A percentile compares a stretch with the other conserved stretches of the same genome.
Evolutionary conservation across 2,329 filamentous ascomycete genomes (phyloP).

Genomic region (Hypoxylon sp.): DNA sequence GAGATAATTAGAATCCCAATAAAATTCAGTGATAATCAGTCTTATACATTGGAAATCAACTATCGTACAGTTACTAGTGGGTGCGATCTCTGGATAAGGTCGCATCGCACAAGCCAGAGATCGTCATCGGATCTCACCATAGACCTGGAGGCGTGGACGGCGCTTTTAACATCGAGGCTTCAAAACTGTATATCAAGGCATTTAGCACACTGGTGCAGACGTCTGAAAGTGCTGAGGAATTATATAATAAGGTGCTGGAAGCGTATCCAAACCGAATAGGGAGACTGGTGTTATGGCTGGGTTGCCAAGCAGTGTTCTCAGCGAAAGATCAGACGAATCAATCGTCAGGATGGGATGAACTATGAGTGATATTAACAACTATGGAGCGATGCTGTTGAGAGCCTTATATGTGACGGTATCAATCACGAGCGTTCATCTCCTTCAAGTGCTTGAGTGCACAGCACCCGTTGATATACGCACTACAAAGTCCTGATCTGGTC

Average conservation of each 20-base stretch:
- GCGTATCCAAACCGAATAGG: constrained; percentile 25
- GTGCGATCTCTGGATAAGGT: constrained; percentile 17
- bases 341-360: constrained; percentile 7
- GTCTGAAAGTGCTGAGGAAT: constrained; percentile 11
- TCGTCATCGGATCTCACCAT: constrained; percentile 27
- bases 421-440: too few relatives aligned
- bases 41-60: too few relatives aligned
- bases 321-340: not conserved
- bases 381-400: too few relatives aligned
- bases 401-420: too few relatives aligned
- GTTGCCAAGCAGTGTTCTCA: constrained; percentile 14
- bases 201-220: constrained; percentile 5
- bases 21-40: too few relatives aligned
- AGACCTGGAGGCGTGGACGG: constrained; percentile 24
- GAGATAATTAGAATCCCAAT: too few relatives aligned
- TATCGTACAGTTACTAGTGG: too few relatives aligned
- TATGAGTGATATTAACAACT: not conserved
- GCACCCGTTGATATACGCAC: too few relatives aligned
- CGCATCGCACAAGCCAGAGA: constrained; percentile 2
- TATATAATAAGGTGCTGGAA: constrained; percentile 21
- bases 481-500: too few relatives aligned
- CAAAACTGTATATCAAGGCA: constrained; percentile 22
- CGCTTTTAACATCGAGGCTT: constrained; percentile 27
- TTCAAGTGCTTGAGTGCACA: too few relatives aligned
- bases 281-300: constrained; percentile 23